Conservation (phyloP, 257 asterid species). For the Lithospermum erythrorhizon region DNA sequence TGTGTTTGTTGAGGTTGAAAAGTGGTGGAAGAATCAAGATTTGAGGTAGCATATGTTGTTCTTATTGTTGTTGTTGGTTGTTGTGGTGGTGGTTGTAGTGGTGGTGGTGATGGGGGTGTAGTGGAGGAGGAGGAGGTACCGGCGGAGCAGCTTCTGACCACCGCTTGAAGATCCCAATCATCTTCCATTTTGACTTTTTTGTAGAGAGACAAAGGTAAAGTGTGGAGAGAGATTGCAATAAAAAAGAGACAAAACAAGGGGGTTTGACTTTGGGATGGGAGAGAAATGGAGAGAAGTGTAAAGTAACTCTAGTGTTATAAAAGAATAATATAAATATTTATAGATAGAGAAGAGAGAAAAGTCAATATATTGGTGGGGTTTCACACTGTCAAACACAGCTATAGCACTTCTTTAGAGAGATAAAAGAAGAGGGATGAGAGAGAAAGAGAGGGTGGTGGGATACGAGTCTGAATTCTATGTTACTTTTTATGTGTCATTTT, state of each 20-base stretch:
- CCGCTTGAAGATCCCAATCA: constrained; percentile 95
- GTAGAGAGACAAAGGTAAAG: constrained; percentile 20
- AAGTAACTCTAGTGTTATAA: not conserved
- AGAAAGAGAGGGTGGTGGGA: too few species aligned
- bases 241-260: constrained; percentile 38
- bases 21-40: not conserved
- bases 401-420: constrained; percentile 1
- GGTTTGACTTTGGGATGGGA: constrained; percentile 47
- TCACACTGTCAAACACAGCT: not conserved
- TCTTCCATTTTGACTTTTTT: constrained; percentile 46
- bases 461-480: too few species aligned
- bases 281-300: constrained; percentile 1
- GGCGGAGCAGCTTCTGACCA: constrained; percentile 84
- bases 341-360: not conserved
- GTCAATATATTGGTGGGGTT: not conserved
- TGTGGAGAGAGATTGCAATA: constrained; percentile 1
- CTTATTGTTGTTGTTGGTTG: not conserved
- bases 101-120: constrained; percentile 9
- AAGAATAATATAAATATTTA: constrained; percentile 13
- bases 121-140: constrained; percentile 20
- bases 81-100: too few species aligned
- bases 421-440: too few species aligned
- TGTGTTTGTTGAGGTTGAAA: constrained; percentile 28
- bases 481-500: too few species aligned
- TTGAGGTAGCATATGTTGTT: not conserved